Evolutionary conservation across 805 yeast genomes (phyloP), one percentile per base, ranked within the genome.

Genomic region (Candida easanensis): DNA sequence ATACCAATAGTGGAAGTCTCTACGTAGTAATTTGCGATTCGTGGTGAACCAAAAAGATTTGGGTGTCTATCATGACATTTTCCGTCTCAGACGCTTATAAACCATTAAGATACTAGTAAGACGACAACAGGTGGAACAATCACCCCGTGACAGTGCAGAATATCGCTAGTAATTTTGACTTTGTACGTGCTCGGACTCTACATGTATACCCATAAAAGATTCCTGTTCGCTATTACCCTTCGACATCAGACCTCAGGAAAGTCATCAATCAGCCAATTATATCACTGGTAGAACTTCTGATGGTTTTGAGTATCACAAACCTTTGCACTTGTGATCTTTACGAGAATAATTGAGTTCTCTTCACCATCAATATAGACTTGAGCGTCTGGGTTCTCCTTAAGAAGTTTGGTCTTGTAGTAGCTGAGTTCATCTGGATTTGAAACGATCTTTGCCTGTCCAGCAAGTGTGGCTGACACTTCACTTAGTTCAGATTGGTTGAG

Each of bases 401-500:
- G 68, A 50, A 83, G 82, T 57, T 78, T 66, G 4, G 76, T 70
- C 51, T 80, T 80, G 65, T 79, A 88, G 57, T 79, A 80, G 33
- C 66, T 65, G 35, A 79, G 77, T 48, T 80, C 80, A 8, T 70
- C 76, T 11, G 66, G 61, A 15, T 65, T 67, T 2, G 67, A 66
- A 9, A 87, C 63, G 7, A 84, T 71, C 20, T 69, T 67, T 2
- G 91, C 93, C 30, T 66, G 68, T 1, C 97, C 98, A 33, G 76
- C 73, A 23, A 91, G 65, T 49, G 95, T 90, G 10, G 88, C 95
- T 50, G 95, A 83, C 46, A 87, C 80, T 49, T 87, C 80, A 45
- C 89, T 78, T 42, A 89, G 57, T 60, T 88, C 95, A 13, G 80
- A 73, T 60, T 84, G 91, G 62, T 91, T 91, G 60, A 91, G 66